A percentile compares a stretch with the other conserved stretches of the same genome.
Conservation (phyloP, 164 flowering plant genomes). For the Hamamelis virginiana region DNA sequence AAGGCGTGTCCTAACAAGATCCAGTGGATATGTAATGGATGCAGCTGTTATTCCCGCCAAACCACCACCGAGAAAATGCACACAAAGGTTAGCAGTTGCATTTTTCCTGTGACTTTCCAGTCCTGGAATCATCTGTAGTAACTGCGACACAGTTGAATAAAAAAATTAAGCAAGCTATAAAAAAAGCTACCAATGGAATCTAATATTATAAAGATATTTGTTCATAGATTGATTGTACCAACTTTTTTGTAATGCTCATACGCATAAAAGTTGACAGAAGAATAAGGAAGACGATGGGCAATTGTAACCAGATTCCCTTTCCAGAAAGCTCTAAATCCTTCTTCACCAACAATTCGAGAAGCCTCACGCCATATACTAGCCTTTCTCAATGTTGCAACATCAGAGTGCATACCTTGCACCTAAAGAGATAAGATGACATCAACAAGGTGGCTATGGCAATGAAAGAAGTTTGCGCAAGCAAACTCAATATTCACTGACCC, state of each 20-base stretch:
- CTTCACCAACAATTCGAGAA: conserved; percentile 49
- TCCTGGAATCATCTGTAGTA: conserved; percentile 36
- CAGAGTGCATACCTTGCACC: conserved; percentile 77
- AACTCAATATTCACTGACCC: not conserved
- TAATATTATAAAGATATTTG: conserved; percentile 2
- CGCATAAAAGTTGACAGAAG: conserved; percentile 65
- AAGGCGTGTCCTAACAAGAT: conserved; percentile 73
- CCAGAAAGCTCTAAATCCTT: conserved; percentile 72
- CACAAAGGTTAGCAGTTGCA: conserved; percentile 32
- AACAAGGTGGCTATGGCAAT: not conserved
- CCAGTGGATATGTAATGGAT: conserved; percentile 68
- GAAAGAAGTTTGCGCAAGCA: not conserved
- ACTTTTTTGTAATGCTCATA: conserved; percentile 67
- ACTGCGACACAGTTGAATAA: conserved; percentile 26
- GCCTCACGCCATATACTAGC: conserved; percentile 68
- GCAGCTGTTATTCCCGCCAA: conserved; percentile 79
- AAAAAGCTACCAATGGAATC: not conserved
- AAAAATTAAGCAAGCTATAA: conserved; percentile 5
- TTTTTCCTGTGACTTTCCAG: conserved; percentile 33
- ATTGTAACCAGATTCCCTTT: conserved; percentile 72
- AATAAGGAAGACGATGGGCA: conserved; percentile 73
- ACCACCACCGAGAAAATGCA: conserved; percentile 59
- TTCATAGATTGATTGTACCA: conserved; percentile 18
- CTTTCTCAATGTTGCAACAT: conserved; percentile 45
- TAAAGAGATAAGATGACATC: conserved; percentile 13